Percentiles rank a stretch among this genome's conserved stretches.
Conservation (phyloP, 2,329 filamentous ascomycete species). For the Aspergillus floridensis region DNA sequence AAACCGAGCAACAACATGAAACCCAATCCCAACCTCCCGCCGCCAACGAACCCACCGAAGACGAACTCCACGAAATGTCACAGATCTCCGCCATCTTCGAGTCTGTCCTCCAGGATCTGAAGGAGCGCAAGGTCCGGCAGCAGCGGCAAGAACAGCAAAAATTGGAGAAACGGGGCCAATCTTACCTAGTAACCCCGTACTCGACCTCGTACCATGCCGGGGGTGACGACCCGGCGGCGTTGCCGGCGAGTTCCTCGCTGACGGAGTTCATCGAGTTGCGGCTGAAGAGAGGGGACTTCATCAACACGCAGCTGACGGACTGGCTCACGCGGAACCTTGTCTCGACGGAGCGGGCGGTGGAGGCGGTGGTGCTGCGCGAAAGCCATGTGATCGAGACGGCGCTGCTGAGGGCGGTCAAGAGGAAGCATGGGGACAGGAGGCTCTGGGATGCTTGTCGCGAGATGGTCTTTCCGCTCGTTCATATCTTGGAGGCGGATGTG, state of each 20-base stretch:
- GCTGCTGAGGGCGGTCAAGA: constrained; percentile 28
- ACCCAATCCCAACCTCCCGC: neutral
- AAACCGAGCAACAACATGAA: neutral
- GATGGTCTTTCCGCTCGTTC: constrained; percentile 41
- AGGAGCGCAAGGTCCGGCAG: constrained; percentile 3
- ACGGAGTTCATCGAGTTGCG: neutral
- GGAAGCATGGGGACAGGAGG: constrained; percentile 32
- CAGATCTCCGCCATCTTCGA: constrained; percentile 29
- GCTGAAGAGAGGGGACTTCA: constrained; percentile 1
- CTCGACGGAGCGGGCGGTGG: constrained; percentile 22
- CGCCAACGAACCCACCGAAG: neutral
- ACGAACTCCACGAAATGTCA: constrained; percentile 21
- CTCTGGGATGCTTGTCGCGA: constrained; percentile 41
- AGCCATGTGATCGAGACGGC: constrained; percentile 30
- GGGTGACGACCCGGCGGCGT: neutral
- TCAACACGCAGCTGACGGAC: constrained; percentile 9
- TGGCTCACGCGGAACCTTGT: constrained; percentile 15
- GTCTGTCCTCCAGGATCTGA: constrained; percentile 21
- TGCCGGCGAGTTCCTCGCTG: neutral
- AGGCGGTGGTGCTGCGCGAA: constrained; percentile 31
- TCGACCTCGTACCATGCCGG: neutral
- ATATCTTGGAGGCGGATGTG: constrained; percentile 20
- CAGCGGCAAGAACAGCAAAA: neutral
- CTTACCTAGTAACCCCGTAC: neutral
- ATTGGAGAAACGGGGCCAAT: neutral